phyloP scores from a whole-genome alignment of 106 monocot genomes.

The Phalaenopsis aphrodite region DNA sequence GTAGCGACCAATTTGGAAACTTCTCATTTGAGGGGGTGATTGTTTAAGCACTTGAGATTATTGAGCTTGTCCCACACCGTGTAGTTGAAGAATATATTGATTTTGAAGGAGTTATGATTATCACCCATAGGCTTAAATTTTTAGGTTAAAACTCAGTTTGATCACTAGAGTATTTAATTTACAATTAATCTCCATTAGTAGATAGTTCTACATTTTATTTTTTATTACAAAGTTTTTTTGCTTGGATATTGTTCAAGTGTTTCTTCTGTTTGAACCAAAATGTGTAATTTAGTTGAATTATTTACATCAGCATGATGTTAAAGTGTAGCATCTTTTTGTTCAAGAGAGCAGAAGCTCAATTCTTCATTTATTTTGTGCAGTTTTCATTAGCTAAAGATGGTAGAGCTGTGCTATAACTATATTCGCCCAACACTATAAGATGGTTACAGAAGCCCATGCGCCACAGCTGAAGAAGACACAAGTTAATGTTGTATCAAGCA shows the following conservation, averaged over 20 bases:
- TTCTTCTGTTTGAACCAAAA: neutral
- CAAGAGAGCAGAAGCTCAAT: neutral
- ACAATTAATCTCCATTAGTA: neutral
- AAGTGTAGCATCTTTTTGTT: neutral
- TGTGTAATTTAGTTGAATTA: neutral
- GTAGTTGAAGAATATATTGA: neutral
- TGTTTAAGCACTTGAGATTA: neutral
- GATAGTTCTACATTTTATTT: neutral
- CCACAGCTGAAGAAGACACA: neutral
- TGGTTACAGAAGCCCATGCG: neutral
- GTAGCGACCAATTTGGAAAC: neutral
- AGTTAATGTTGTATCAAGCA: neutral
- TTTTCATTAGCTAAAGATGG: neutral
- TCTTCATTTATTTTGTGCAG: neutral
- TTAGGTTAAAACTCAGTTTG: neutral
- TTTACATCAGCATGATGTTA: neutral
- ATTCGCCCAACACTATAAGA: neutral
- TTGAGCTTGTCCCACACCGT: neutral
- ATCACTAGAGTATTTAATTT: neutral
- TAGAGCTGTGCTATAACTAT: neutral
- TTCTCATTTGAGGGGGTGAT: neutral
- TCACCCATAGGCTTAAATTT: neutral
- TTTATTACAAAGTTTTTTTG: neutral
- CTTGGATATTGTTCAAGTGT: neutral
- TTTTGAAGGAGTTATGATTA: neutral